Evolutionary conservation across 805 yeast genomes (phyloP).

Genomic region (Dipodascopsis tothii): DNA sequence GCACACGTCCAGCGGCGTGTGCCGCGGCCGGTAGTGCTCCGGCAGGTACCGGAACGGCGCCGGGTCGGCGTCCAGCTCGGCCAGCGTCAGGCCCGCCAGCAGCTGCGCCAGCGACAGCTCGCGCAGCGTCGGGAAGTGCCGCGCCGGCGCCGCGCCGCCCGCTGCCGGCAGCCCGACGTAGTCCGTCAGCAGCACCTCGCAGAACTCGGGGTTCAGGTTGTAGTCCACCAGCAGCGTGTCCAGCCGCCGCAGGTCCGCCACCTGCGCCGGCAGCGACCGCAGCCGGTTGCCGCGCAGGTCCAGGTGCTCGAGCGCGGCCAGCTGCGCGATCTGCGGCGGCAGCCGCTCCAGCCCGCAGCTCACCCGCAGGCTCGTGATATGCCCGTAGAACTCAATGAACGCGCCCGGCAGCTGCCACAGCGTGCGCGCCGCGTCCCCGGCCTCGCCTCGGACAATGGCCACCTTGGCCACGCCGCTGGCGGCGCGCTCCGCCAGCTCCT

Average conservation of each 20-base stretch:
- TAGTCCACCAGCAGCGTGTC: slow-evolving; percentile 12
- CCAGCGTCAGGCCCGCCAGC: slow-evolving; percentile 6
- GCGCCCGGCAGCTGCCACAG: slow-evolving; percentile 8
- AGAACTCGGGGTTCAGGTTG: slow-evolving; percentile 11
- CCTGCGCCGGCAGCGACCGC: slow-evolving; percentile 11
- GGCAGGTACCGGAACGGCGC: slow-evolving; percentile 10
- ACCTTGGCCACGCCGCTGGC: too few species aligned
- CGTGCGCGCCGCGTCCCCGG: slow-evolving; percentile 81
- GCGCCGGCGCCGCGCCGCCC: too few species aligned
- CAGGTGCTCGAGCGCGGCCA: slow-evolving; percentile 6
- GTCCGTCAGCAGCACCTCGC: slow-evolving; percentile 17
- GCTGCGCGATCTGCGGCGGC: slow-evolving; percentile 18
- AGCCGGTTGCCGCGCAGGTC: slow-evolving; percentile 14
- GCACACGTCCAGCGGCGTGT: slow-evolving; percentile 16
- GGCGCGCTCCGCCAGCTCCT: too few species aligned
- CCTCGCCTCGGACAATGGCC: slow-evolving; percentile 77
- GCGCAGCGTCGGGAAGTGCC: slow-evolving; percentile 3
- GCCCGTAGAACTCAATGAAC: slow-evolving; percentile 15
- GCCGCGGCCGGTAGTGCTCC: slow-evolving; percentile 9
- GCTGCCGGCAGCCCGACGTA: too few species aligned
- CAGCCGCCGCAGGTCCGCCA: slow-evolving; percentile 12
- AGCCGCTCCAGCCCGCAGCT: slow-evolving; percentile 16
- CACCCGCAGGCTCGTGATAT: slow-evolving; percentile 11
- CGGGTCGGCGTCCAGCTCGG: slow-evolving; percentile 12
- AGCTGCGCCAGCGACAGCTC: slow-evolving; percentile 9